Percentiles rank a stretch among this genome's conserved stretches.
Conservation (phyloP, 192 early-diverging fungal genomes). For the Backusella macrospora region DNA sequence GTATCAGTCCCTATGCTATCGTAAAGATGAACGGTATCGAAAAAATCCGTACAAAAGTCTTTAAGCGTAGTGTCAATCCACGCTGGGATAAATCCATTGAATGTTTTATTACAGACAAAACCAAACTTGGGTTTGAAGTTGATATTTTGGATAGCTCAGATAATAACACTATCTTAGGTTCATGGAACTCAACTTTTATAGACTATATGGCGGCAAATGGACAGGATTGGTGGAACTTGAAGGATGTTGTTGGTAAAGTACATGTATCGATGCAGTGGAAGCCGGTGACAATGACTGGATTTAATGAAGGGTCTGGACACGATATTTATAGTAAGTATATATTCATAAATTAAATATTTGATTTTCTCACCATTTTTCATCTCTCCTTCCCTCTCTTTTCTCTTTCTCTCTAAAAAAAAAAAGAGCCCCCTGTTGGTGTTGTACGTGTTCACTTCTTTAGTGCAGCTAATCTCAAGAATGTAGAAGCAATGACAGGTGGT, state of each 20-base stretch:
- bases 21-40: conserved; percentile 56
- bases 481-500: conserved; percentile 74
- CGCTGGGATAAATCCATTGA: conserved; percentile 75
- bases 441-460: conserved; percentile 74
- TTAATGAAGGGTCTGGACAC: conserved; percentile 58
- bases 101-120: conserved; percentile 72
- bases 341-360: conserved; percentile 21
- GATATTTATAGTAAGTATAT: conserved; percentile 46
- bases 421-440: conserved; percentile 70
- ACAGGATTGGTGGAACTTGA: conserved; percentile 44
- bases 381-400: conserved; percentile 25
- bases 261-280: conserved; percentile 61
- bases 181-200: conserved; percentile 35
- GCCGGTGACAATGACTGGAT: conserved; percentile 68
- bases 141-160: conserved; percentile 67
- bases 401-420: conserved; percentile 16
- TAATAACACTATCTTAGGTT: conserved; percentile 38
- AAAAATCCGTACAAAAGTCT: conserved; percentile 60
- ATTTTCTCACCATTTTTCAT: not conserved
- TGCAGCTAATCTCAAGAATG: conserved; percentile 80
- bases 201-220: conserved; percentile 39
- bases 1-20: conserved; percentile 53
- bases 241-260: conserved; percentile 46
- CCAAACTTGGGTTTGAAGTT: conserved; percentile 58
- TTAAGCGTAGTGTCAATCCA: conserved; percentile 77